A percentile compares a stretch with the other conserved stretches of the same genome.
Evolutionary conservation across 2,329 filamentous ascomycete genomes (phyloP).

Genomic region (Aspergillus eucalypticola): DNA sequence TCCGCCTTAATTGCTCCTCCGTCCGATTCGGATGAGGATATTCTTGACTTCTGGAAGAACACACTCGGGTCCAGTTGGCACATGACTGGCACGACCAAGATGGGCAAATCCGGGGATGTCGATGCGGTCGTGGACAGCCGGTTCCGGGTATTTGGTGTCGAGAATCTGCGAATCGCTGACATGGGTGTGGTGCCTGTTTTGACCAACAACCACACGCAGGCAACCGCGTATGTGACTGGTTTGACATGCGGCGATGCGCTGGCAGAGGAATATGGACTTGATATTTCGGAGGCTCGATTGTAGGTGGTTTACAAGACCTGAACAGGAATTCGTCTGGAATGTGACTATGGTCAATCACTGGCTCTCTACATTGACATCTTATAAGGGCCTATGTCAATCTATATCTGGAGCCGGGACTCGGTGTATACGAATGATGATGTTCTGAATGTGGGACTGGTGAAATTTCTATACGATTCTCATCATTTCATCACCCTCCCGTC

Average conservation of each 20-base stretch:
- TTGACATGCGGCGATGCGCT: constrained; percentile 55
- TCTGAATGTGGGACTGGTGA: too few relatives aligned
- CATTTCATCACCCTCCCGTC: too few relatives aligned
- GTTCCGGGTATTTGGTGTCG: constrained; percentile 42
- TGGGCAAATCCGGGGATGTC: constrained; percentile 51
- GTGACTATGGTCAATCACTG: background rate
- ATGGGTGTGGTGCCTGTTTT: constrained; percentile 47
- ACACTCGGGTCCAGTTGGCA: constrained; percentile 54
- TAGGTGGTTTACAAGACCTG: background rate
- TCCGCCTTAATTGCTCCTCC: constrained; percentile 46
- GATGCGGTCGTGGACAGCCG: constrained; percentile 52
- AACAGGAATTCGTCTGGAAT: background rate
- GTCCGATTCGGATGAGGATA: constrained; percentile 55
- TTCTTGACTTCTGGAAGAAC: constrained; percentile 50
- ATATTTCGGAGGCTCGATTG: background rate
- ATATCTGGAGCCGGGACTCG: too few relatives aligned
- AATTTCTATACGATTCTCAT: too few relatives aligned
- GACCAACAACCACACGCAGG: constrained; percentile 54
- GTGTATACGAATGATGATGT: too few relatives aligned
- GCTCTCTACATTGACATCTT: background rate
- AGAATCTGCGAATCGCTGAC: constrained; percentile 45
- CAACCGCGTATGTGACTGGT: constrained; percentile 57
- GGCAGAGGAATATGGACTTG: constrained; percentile 46
- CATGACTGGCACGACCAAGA: constrained; percentile 59
- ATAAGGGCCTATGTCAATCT: too few relatives aligned